Percentiles rank a stretch among this genome's conserved stretches.
Conservation (phyloP, 2,329 filamentous ascomycete species). For the Colletotrichum paranaense region DNA sequence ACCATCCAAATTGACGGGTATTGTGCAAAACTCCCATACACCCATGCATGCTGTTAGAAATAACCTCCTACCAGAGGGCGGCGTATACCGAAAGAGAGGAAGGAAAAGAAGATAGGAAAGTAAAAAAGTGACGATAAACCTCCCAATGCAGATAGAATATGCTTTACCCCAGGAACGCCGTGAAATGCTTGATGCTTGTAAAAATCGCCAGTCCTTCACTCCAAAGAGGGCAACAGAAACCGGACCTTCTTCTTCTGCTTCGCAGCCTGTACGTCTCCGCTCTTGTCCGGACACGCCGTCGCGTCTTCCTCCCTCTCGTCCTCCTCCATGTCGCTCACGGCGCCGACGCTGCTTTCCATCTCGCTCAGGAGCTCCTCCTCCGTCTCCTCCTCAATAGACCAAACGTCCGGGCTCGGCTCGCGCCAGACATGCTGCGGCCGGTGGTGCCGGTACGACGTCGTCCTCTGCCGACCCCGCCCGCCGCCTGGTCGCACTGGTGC, state of each 20-base stretch:
- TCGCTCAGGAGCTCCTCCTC: conserved; percentile 64
- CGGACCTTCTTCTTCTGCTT: conserved; percentile 68
- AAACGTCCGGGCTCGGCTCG: conserved; percentile 69
- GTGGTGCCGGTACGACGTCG: conserved; percentile 45
- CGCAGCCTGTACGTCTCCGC: conserved; percentile 51
- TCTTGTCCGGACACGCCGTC: conserved; percentile 31
- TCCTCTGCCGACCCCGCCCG: conserved; percentile 43
- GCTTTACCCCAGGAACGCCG: conserved; percentile 8
- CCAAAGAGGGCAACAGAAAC: conserved; percentile 61
- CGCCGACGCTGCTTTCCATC: conserved; percentile 46
- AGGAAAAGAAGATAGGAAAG: neutral
- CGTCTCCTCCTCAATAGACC: conserved; percentile 69
- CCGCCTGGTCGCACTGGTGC: conserved; percentile 39
- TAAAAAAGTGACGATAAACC: conserved; percentile 31
- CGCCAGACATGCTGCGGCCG: conserved; percentile 64
- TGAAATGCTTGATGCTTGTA: conserved; percentile 6
- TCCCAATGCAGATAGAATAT: conserved; percentile 38
- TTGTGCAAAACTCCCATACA: conserved; percentile 18
- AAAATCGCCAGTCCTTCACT: conserved; percentile 37
- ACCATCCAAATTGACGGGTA: conserved; percentile 22
- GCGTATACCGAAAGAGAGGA: conserved; percentile 17
- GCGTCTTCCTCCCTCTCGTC: conserved; percentile 26
- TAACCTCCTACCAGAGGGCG: conserved; percentile 11
- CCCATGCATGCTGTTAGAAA: conserved; percentile 13
- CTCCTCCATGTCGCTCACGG: conserved; percentile 43